Evolutionary conservation across 192 early-diverging fungal genomes (phyloP).

Genomic region (Mortierella alpina): DNA sequence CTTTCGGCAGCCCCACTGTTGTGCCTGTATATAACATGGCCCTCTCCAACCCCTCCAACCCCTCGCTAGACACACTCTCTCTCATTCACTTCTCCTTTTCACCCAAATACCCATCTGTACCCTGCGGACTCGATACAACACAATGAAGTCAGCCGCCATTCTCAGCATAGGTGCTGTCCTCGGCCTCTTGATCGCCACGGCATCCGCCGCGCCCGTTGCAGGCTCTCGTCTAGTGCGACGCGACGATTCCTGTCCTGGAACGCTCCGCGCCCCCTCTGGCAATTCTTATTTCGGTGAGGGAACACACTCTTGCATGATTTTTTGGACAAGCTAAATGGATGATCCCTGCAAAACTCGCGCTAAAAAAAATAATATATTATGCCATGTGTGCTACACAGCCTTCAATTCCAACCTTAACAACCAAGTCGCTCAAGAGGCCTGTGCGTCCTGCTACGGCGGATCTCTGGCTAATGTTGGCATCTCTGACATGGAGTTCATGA

Average conservation of each 20-base stretch:
- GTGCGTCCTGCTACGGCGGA: slow-evolving; percentile 38
- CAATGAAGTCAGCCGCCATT: slow-evolving; percentile 32
- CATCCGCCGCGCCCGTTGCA: slow-evolving; percentile 12
- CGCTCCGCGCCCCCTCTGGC: slow-evolving; percentile 50
- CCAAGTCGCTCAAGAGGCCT: slow-evolving; percentile 28
- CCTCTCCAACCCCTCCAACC: background rate
- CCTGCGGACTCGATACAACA: background rate
- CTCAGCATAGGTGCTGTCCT: slow-evolving; percentile 33
- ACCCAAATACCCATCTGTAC: background rate
- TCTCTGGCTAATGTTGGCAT: slow-evolving; percentile 15
- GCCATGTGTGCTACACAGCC: slow-evolving; percentile 5
- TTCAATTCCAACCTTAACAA: slow-evolving; percentile 31
- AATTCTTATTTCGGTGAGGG: slow-evolving; percentile 44
- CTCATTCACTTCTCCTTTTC: background rate
- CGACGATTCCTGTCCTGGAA: slow-evolving; percentile 29
- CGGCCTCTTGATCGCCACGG: slow-evolving; percentile 26
- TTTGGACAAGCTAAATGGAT: background rate
- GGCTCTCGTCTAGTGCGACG: slow-evolving; percentile 8
- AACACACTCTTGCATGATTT: no score
- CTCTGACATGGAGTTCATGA: slow-evolving; percentile 23
- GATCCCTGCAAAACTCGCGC: background rate
- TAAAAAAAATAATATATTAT: background rate
- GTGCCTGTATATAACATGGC: no score
- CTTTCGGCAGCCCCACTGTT: no score
- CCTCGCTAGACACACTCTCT: background rate